Base-by-base conservation (phyloP, 2,329 filamentous ascomycete species). In the Ceratocystis lukuohia region DNA sequence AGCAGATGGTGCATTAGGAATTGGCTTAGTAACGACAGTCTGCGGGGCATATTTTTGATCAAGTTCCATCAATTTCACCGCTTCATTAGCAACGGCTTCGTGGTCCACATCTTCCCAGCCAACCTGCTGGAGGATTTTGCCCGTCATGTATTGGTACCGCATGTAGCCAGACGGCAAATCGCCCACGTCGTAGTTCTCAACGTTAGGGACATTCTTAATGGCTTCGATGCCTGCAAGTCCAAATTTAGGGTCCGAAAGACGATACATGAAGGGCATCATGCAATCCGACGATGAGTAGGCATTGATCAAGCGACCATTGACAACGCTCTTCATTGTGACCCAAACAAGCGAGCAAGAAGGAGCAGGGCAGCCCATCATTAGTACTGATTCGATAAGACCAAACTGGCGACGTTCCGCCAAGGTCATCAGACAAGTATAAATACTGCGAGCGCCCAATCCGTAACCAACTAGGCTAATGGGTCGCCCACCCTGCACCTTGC, bases 221-320 rank as follows among this genome's bases (percentile, higher is more conserved):
- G 82, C 81, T 73, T 96, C 88, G 20, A 97, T 77, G 0, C 93
- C 93, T 0, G 92, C 91, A 44, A 97, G 82, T 1, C 93, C 92
- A 68, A 88, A 87, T 70, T 94, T 87, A 62, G 93, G 83, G 70
- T 87, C 91, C 65, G 88, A 89, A 2, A 85, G 89, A 63, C 93
- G 86, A 74, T 93, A 96, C 48, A 96, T 79, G 73, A 96, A 96
- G 0, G 86, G 91, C 1, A 97, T 84, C 28, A 96, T 85, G 70
- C 90, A 91, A 74, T 97, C 93, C 61, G 90, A 89, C 64, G 88
- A 85, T 0, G 89, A 95, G 74, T 87, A 96, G 2, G 94, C 91
- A 71, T 96, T 97, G 72, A 96, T 82, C n/a, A 96, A 79, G 25
- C 91, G 84, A 0, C 92, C 91, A 50, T 85, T 82, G 3, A 96